Evolutionary conservation across 805 yeast species (phyloP).

Genomic region (Kurtzmaniella fragi): DNA sequence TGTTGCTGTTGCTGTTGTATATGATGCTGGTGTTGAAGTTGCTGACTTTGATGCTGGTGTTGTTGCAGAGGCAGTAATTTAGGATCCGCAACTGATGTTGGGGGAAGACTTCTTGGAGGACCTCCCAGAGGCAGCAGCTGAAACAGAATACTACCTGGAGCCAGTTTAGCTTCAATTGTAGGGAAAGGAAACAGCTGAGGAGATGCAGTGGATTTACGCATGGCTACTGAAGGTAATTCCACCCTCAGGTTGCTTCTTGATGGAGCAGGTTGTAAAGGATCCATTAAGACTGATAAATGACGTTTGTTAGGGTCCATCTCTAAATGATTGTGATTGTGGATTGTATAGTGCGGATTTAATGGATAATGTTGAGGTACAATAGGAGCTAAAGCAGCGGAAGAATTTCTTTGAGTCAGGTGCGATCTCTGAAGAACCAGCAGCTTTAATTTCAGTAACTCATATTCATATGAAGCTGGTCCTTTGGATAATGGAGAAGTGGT

Average conservation of each 20-base stretch:
- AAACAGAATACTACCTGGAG: too few species aligned
- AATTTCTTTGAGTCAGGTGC: slow-evolving; percentile 7
- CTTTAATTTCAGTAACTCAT: slow-evolving; percentile 12
- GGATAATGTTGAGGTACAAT: slow-evolving; percentile 33
- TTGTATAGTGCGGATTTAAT: slow-evolving; percentile 29
- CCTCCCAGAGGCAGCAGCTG: too few species aligned
- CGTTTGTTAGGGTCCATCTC: slow-evolving; percentile 17
- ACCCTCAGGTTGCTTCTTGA: slow-evolving; percentile 9
- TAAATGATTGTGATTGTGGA: slow-evolving; percentile 13
- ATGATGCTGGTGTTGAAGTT: slow-evolving; percentile 5
- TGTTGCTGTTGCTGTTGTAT: slow-evolving; percentile 1
- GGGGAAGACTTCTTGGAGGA: too few species aligned
- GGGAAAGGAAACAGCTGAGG: slow-evolving; percentile 15
- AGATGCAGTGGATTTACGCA: neutral
- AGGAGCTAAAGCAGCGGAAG: slow-evolving; percentile 12
- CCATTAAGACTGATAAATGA: slow-evolving; percentile 37
- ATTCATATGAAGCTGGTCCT: slow-evolving; percentile 5
- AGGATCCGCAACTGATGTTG: too few species aligned
- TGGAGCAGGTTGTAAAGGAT: slow-evolving; percentile 30
- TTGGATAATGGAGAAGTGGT: slow-evolving; percentile 10
- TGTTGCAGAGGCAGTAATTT: neutral
- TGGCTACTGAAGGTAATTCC: slow-evolving; percentile 1
- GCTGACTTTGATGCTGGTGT: neutral
- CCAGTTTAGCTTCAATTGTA: slow-evolving; percentile 1
- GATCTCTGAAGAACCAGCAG: slow-evolving; percentile 8